phyloP scores from a whole-genome alignment of 495 filamentous ascomycete species.

The Hypoxylon lienhwacheense region DNA sequence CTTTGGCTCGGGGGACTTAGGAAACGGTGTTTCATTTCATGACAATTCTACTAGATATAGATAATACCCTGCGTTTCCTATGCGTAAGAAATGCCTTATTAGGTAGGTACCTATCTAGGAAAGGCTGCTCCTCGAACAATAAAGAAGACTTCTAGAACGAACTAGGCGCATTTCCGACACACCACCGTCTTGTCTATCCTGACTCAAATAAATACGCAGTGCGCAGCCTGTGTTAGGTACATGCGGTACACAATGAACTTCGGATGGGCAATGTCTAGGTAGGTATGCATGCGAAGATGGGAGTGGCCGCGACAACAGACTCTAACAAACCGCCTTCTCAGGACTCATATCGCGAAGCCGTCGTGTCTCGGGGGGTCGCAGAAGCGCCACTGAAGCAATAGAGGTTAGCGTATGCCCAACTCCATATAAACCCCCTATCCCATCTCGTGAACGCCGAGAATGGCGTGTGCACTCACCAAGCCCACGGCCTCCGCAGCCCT shows the following conservation, averaged over 20 bases:
- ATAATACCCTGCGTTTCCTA: no score
- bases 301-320: no score
- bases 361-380: conserved; percentile 68
- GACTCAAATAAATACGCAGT: no score
- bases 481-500: conserved; percentile 67
- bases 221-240: no score
- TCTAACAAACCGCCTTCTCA: no score
- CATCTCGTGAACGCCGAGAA: neutral
- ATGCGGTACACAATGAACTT: no score
- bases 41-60: no score
- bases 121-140: conserved; percentile 4
- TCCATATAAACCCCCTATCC: neutral
- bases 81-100: neutral
- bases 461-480: conserved; percentile 38
- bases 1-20: no score
- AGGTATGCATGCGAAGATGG: no score
- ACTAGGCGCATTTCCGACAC: neutral
- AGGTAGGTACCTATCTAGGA: neutral
- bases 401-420: conserved; percentile 1
- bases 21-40: no score
- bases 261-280: no score
- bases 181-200: no score
- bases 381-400: conserved; percentile 60
- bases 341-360: conserved; percentile 65
- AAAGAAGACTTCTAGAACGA: conserved; percentile 8